A percentile compares a stretch with the other conserved stretches of the same genome.
phyloP scores from a whole-genome alignment of 345 rosid species.

The Camelina neglecta region DNA sequence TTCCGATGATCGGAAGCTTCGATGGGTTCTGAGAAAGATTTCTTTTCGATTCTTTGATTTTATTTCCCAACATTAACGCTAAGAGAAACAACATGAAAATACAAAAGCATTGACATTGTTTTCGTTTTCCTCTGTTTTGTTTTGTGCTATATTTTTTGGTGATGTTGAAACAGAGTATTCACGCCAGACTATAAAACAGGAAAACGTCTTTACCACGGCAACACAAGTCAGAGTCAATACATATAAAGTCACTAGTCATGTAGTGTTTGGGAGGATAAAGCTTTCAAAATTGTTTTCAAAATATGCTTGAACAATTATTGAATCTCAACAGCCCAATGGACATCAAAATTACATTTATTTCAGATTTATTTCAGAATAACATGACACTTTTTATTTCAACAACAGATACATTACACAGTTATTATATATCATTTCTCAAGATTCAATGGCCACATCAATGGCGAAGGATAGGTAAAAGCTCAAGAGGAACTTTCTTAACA shows the following conservation, averaged over 20 bases:
- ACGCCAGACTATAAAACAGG: not conserved
- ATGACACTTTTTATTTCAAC: no score
- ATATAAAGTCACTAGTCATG: not conserved
- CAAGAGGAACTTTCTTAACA: slow-evolving; percentile 33
- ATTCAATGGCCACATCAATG: not conserved
- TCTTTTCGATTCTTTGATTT: not conserved
- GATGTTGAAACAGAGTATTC: not conserved
- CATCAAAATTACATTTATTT: no score
- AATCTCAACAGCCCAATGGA: not conserved
- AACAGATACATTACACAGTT: no score
- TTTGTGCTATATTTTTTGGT: not conserved
- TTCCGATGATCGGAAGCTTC: slow-evolving; percentile 13
- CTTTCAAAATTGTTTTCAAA: not conserved
- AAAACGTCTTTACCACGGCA: not conserved
- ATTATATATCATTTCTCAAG: not conserved
- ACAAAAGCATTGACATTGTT: not conserved
- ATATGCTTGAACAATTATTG: not conserved
- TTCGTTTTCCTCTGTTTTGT: not conserved
- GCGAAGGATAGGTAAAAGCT: slow-evolving; percentile 26
- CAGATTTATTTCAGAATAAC: no score
- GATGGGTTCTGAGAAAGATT: slow-evolving; percentile 21
- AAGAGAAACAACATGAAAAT: slow-evolving; percentile 5
- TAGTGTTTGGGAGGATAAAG: not conserved
- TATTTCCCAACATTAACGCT: not conserved
- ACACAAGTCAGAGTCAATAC: not conserved